A percentile compares a stretch with the other conserved stretches of the same genome.
These are phyloP conservation scores for Dryas octopetala DNA, from an alignment of 306 rosid species.

Conservation along the genomic window DNA sequence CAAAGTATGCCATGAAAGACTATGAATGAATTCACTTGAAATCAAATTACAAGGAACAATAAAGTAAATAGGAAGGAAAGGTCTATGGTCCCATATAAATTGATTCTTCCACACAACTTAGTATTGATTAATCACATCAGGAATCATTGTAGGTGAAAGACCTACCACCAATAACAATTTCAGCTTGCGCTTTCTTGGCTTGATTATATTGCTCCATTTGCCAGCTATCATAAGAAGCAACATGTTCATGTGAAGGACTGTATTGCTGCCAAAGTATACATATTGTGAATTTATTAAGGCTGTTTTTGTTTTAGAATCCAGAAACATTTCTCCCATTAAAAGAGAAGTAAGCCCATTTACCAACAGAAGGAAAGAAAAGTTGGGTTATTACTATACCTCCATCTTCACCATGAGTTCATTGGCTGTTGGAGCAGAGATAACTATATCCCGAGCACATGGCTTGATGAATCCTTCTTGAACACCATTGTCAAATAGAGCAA, in stretches of 20 bases:
- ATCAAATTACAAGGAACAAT: slow-evolving; percentile 36
- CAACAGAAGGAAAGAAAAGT: slow-evolving; percentile 15
- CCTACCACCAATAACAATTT: slow-evolving; percentile 31
- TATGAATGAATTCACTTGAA: slow-evolving; percentile 27
- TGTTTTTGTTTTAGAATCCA: neutral
- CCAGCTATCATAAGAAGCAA: slow-evolving; percentile 88
- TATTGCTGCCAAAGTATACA: slow-evolving; percentile 60
- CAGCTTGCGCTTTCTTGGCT: slow-evolving; percentile 55
- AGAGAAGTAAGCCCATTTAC: neutral
- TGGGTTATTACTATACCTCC: slow-evolving; percentile 56
- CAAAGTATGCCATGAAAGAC: slow-evolving; percentile 29
- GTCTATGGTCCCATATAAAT: slow-evolving; percentile 43
- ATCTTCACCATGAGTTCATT: slow-evolving; percentile 77
- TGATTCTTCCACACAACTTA: slow-evolving; percentile 45
- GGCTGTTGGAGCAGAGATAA: slow-evolving; percentile 81
- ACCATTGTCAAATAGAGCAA: slow-evolving; percentile 89
- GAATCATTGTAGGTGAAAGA: slow-evolving; percentile 37
- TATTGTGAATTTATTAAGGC: neutral
- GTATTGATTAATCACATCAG: slow-evolving; percentile 54
- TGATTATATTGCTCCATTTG: slow-evolving; percentile 61
- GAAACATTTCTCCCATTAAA: neutral
- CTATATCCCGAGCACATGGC: slow-evolving; percentile 74
- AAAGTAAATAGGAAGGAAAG: slow-evolving; percentile 43
- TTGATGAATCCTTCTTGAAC: slow-evolving; percentile 91
- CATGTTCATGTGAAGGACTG: slow-evolving; percentile 61